Evolutionary conservation across 768 basidiomycete genomes (phyloP).

Genomic region (Amanita polypyramis): DNA sequence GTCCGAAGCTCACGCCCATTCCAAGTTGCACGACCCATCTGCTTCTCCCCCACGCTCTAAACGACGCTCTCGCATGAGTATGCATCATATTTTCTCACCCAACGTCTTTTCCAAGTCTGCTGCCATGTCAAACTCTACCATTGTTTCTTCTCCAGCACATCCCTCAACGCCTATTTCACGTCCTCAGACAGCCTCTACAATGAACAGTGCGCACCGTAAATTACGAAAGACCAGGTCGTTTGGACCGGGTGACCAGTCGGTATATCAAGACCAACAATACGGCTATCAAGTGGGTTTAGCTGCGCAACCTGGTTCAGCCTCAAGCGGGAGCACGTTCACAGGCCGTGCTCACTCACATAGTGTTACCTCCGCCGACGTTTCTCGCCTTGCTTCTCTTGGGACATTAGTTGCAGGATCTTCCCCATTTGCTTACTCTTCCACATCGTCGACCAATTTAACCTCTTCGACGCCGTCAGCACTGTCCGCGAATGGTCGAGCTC

Average conservation of each 20-base stretch:
- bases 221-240: constrained; percentile 70
- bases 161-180: constrained; percentile 22
- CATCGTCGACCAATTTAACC: neutral
- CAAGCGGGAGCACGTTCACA: constrained; percentile 15
- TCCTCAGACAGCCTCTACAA: constrained; percentile 14
- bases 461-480: neutral
- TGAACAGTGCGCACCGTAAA: constrained; percentile 33
- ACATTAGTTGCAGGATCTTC: constrained; percentile 18
- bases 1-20: constrained; percentile 17
- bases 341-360: constrained; percentile 71
- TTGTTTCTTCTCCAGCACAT: neutral
- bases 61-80: constrained; percentile 58
- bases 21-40: constrained; percentile 17
- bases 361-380: constrained; percentile 61
- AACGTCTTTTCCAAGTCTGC: constrained; percentile 36
- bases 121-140: constrained; percentile 9
- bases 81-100: constrained; percentile 43
- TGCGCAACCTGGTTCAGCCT: constrained; percentile 8
- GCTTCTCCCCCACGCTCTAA: constrained; percentile 33
- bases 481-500: neutral
- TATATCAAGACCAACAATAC: constrained; percentile 5
- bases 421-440: constrained; percentile 15
- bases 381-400: constrained; percentile 26
- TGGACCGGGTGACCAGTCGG: constrained; percentile 10
- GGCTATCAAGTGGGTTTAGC: neutral